A percentile compares a stretch with the other conserved stretches of the same genome.
phyloP scores from a whole-genome alignment of 2,329 filamentous ascomycete species.

The Proliferodiscus dingleyae region DNA sequence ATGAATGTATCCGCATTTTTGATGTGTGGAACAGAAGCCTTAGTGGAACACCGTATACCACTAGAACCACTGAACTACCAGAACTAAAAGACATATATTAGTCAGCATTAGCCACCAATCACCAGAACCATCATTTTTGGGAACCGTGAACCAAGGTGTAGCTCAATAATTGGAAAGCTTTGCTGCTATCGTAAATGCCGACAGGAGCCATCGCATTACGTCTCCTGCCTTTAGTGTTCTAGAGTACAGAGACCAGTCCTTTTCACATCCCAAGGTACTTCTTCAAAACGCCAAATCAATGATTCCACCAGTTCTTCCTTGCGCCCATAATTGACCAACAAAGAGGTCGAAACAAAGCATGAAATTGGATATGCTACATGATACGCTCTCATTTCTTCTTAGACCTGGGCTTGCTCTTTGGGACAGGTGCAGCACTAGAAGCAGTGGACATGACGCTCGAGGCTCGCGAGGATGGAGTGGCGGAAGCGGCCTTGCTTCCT shows the following conservation, averaged over 20 bases:
- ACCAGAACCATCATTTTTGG: no score
- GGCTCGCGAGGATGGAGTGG: slow-evolving; percentile 69
- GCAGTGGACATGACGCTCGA: slow-evolving; percentile 79
- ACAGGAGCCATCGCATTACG: no score
- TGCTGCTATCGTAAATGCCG: no score
- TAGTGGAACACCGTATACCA: no score
- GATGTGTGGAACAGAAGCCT: no score
- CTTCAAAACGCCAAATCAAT: slow-evolving; percentile 17
- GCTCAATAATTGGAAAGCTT: no score
- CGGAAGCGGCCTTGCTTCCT: slow-evolving; percentile 69
- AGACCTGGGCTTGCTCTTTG: slow-evolving; percentile 41
- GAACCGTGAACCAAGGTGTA: no score
- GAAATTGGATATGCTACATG: slow-evolving; percentile 14
- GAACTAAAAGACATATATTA: no score
- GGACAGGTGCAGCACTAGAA: slow-evolving; percentile 43
- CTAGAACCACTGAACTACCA: no score
- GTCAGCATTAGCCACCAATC: no score
- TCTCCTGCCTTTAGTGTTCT: neutral
- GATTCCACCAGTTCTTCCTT: slow-evolving; percentile 13
- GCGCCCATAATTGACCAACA: slow-evolving; percentile 19
- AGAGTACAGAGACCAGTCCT: neutral
- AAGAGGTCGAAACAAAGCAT: slow-evolving; percentile 13
- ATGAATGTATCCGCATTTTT: no score
- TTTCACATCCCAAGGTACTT: neutral
- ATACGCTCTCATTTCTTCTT: slow-evolving; percentile 45